Percentiles rank a stretch among this genome's conserved stretches.
These are phyloP conservation scores for Penicillium angulare DNA, from an alignment of 495 filamentous ascomycete species.

Conservation along the genomic window DNA sequence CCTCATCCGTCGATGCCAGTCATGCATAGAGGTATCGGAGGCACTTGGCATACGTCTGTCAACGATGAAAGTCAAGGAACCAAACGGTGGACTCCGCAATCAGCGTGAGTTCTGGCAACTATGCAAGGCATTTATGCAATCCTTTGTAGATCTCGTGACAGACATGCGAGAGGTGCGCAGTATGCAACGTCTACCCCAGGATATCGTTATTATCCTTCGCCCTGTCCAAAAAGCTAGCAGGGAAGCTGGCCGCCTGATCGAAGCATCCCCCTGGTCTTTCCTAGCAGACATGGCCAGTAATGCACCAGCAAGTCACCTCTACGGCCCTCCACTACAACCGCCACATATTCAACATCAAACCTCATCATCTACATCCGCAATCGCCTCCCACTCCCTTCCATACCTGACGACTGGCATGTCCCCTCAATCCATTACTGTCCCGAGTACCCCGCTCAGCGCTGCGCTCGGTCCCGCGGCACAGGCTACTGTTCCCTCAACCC, in stretches of 20 bases:
- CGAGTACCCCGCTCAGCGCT: slow-evolving; percentile 74
- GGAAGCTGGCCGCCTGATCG: slow-evolving; percentile 70
- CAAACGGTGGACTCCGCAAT: slow-evolving; percentile 63
- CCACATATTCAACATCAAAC: slow-evolving; percentile 35
- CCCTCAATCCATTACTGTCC: slow-evolving; percentile 46
- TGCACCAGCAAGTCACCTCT: slow-evolving; percentile 30
- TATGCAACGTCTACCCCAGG: slow-evolving; percentile 61
- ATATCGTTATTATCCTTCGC: slow-evolving; percentile 67
- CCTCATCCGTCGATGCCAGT: slow-evolving; percentile 63
- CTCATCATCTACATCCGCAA: slow-evolving; percentile 30
- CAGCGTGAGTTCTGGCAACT: slow-evolving; percentile 80
- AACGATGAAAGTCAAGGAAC: slow-evolving; percentile 81
- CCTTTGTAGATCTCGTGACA: slow-evolving; percentile 70
- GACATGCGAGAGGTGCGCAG: slow-evolving; percentile 67
- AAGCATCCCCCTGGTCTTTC: slow-evolving; percentile 72
- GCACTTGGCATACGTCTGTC: slow-evolving; percentile 67
- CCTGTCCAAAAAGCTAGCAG: slow-evolving; percentile 74
- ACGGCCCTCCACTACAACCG: slow-evolving; percentile 39
- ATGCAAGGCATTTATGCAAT: slow-evolving; percentile 72
- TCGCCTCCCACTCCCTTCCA: slow-evolving; percentile 22
- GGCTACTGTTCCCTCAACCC: slow-evolving; percentile 81
- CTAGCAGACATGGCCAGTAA: slow-evolving; percentile 40
- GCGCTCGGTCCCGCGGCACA: slow-evolving; percentile 85
- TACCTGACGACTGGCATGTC: slow-evolving; percentile 34
- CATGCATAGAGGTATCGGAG: slow-evolving; percentile 64